phyloP scores from a whole-genome alignment of 2,329 filamentous ascomycete genomes.

The Rosellinia necatrix region DNA sequence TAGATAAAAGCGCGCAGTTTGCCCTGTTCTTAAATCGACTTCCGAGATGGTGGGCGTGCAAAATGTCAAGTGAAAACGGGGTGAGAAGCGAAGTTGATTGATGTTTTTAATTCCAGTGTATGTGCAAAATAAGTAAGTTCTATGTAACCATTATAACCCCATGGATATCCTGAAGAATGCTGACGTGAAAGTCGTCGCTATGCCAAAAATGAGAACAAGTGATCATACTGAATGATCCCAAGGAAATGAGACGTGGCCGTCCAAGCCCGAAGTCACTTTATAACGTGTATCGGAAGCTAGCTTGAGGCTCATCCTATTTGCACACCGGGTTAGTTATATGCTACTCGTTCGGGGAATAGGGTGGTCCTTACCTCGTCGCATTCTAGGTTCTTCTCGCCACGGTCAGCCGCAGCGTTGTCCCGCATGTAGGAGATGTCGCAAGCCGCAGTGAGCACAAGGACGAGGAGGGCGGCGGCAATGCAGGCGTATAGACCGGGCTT shows the following conservation, averaged over 20 bases:
- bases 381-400: conserved; percentile 58
- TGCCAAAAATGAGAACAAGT: conserved; percentile 21
- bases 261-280: conserved; percentile 27
- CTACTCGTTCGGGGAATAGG: background rate
- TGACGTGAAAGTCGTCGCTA: conserved; percentile 13
- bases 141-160: conserved; percentile 17
- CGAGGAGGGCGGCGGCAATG: conserved; percentile 55
- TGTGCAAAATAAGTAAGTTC: conserved; percentile 12
- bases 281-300: conserved; percentile 47
- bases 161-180: conserved; percentile 12
- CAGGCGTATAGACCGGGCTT: conserved; percentile 60
- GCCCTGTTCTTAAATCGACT: background rate
- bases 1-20: background rate
- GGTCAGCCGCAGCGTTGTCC: conserved; percentile 56
- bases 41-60: background rate
- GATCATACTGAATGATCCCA: background rate
- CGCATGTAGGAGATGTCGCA: conserved; percentile 49
- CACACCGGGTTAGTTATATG: conserved; percentile 7
- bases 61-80: background rate
- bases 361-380: conserved; percentile 49
- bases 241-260: background rate
- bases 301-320: conserved; percentile 44
- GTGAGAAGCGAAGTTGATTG: conserved; percentile 3
- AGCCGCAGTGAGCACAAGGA: conserved; percentile 49
- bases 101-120: conserved; percentile 9